Evolutionary conservation across 2,329 filamentous ascomycete genomes (phyloP).

Genomic region (Colletotrichum tanaceti): DNA sequence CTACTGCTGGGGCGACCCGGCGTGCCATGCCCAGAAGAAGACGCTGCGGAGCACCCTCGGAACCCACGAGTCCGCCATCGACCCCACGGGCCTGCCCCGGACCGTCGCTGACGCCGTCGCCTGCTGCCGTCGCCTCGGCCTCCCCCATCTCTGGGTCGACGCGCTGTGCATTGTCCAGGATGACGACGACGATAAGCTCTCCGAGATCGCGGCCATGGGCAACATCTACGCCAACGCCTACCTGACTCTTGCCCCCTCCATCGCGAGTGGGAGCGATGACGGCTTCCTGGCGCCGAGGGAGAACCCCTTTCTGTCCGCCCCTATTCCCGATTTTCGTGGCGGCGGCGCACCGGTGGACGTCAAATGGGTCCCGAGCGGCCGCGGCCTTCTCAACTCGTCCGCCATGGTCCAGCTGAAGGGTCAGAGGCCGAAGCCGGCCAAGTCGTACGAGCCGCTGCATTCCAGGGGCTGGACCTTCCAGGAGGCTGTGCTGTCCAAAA

Average conservation of each 20-base stretch:
- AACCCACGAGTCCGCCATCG: not conserved
- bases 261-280: not conserved
- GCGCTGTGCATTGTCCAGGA: conserved; percentile 34
- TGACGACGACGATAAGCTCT: conserved; percentile 21
- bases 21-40: not conserved
- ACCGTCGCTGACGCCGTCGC: not conserved
- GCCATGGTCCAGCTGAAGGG: not conserved
- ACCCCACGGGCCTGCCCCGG: not conserved
- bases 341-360: not conserved
- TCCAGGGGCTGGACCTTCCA: not conserved
- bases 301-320: not conserved
- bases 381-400: not conserved
- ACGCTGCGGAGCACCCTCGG: not conserved
- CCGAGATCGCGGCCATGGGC: conserved; percentile 33
- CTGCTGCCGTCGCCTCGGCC: not conserved
- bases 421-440: not conserved
- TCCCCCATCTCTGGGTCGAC: conserved; percentile 37
- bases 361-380: not conserved
- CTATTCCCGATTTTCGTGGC: not conserved
- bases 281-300: not conserved
- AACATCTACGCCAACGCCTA: conserved; percentile 28
- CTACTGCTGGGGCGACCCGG: not conserved
- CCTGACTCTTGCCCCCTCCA: conserved; percentile 10
- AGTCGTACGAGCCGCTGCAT: not conserved
- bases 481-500: not conserved